These are phyloP conservation scores for Cytospora schulzeri DNA, from an alignment of 2,329 filamentous ascomycete genomes.

Conservation along the genomic window DNA sequence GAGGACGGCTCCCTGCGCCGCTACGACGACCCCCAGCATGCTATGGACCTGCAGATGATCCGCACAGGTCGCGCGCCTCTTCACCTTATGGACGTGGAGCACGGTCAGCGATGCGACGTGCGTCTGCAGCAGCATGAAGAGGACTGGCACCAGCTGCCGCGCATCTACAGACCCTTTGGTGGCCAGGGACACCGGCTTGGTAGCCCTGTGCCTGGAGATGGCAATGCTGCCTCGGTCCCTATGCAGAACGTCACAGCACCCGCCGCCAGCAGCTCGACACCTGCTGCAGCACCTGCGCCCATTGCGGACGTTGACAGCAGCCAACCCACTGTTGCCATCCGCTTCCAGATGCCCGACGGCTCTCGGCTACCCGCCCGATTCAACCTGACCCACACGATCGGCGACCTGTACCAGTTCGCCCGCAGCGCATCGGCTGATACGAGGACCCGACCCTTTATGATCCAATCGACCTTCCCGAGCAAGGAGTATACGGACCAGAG, in stretches of 20 bases:
- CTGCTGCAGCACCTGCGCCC: constrained; percentile 34
- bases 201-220: constrained; percentile 70
- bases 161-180: constrained; percentile 74
- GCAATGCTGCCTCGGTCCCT: constrained; percentile 38
- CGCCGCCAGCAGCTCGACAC: constrained; percentile 30
- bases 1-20: constrained; percentile 78
- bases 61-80: constrained; percentile 75
- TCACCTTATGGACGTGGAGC: constrained; percentile 75
- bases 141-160: constrained; percentile 72
- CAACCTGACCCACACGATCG: constrained; percentile 77
- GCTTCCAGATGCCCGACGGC: constrained; percentile 78
- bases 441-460: constrained; percentile 64
- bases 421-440: constrained; percentile 62
- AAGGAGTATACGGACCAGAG: constrained; percentile 75
- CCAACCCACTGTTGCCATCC: constrained; percentile 68
- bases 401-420: constrained; percentile 77
- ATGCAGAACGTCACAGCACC: constrained; percentile 32
- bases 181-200: constrained; percentile 75
- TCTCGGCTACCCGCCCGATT: constrained; percentile 78
- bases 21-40: constrained; percentile 78
- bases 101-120: constrained; percentile 76
- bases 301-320: constrained; percentile 59
- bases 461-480: constrained; percentile 82
- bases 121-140: constrained; percentile 76
- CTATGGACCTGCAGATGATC: constrained; percentile 73